Conservation (phyloP, 768 basidiomycete genomes). For the Leucosporidium creatinivorum region DNA sequence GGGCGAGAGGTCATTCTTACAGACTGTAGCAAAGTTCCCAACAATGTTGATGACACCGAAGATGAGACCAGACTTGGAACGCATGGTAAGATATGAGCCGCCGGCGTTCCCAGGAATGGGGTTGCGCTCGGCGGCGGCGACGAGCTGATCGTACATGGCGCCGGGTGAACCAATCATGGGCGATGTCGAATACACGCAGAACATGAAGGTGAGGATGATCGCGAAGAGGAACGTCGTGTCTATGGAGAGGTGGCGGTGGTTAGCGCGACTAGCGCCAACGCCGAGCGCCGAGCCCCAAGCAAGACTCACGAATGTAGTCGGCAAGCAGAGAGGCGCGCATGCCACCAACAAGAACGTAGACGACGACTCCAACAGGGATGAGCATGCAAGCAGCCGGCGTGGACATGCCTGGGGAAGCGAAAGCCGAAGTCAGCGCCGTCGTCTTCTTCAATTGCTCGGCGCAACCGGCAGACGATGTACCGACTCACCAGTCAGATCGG, state of each 20-base stretch:
- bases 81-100: slow-evolving; percentile 77
- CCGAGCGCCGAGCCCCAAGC: neutral
- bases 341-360: slow-evolving; percentile 41
- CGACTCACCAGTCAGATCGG: slow-evolving; percentile 60
- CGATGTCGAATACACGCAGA: slow-evolving; percentile 74
- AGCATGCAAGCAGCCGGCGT: slow-evolving; percentile 38
- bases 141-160: slow-evolving; percentile 10
- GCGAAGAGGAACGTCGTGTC: slow-evolving; percentile 6
- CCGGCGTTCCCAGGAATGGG: slow-evolving; percentile 61
- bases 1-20: too few species aligned
- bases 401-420: slow-evolving; percentile 49
- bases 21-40: slow-evolving; percentile 58
- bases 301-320: neutral
- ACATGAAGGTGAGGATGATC: slow-evolving; percentile 42
- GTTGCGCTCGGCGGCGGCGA: neutral
- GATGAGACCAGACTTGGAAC: slow-evolving; percentile 66
- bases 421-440: too few species aligned
- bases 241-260: neutral
- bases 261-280: neutral
- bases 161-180: slow-evolving; percentile 68
- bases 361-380: slow-evolving; percentile 9
- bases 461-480: too few species aligned
- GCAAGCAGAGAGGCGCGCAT: slow-evolving; percentile 26
- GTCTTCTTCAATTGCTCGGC: too few species aligned
- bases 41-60: slow-evolving; percentile 51